Percentiles rank a stretch among this genome's conserved stretches.
Conservation (phyloP, 306 rosid genomes). For the Abrus pulchellus region DNA sequence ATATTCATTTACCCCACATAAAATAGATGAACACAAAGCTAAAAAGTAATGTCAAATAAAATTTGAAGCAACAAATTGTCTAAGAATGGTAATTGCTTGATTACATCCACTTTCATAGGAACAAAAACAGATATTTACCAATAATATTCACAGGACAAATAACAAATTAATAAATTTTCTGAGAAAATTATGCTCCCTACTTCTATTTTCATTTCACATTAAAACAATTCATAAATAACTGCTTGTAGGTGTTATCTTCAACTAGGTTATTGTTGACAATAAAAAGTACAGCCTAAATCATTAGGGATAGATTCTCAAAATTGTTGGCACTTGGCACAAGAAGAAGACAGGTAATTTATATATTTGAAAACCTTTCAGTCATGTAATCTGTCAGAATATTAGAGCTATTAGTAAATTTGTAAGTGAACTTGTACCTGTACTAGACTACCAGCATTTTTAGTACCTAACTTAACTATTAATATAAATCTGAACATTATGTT, state of each 20-base stretch:
- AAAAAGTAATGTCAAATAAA: background rate
- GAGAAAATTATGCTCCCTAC: background rate
- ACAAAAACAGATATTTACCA: constrained; percentile 34
- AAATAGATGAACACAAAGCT: constrained; percentile 33
- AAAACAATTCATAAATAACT: background rate
- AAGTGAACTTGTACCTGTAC: background rate
- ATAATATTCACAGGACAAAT: background rate
- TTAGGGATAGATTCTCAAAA: background rate
- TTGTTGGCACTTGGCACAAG: background rate
- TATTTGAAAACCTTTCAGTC: background rate
- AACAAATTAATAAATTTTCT: background rate
- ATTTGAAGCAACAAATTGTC: constrained; percentile 18
- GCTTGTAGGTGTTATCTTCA: background rate
- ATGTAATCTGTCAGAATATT: background rate
- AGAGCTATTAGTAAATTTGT: background rate
- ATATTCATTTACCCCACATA: constrained; percentile 16
- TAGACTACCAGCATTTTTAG: background rate
- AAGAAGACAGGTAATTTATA: background rate
- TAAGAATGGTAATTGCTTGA: constrained; percentile 4
- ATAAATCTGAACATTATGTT: background rate
- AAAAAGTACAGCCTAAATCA: constrained; percentile 11
- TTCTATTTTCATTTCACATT: background rate
- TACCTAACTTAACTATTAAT: background rate
- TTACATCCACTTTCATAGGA: background rate
- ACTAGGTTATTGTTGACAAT: constrained; percentile 24